These are phyloP conservation scores for Oryza nivara DNA, from an alignment of 176 grass and related monocot genomes.

Conservation along the genomic window DNA sequence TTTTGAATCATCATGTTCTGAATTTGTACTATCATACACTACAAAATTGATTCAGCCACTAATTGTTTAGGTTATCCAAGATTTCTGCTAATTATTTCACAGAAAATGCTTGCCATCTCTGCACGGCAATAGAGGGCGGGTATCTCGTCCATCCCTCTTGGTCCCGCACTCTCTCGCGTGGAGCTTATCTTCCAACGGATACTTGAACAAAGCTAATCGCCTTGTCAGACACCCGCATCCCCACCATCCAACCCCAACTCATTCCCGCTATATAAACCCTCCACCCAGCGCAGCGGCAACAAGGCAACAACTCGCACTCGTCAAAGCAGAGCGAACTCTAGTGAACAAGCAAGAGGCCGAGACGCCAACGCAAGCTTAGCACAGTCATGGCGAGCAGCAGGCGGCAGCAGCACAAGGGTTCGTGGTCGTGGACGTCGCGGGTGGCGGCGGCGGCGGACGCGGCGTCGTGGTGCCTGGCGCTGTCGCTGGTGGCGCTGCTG, in stretches of 20 bases:
- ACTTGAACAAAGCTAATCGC: conserved; percentile 9
- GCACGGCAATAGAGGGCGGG: background rate
- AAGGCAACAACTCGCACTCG: background rate
- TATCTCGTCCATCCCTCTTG: background rate
- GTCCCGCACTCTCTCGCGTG: background rate
- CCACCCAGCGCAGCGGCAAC: background rate
- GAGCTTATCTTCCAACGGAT: conserved; percentile 51
- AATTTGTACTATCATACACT: background rate
- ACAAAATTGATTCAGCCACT: background rate
- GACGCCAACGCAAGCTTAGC: background rate
- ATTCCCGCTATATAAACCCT: background rate
- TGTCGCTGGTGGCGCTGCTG: conserved; percentile 62
- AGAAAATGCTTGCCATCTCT: conserved; percentile 30
- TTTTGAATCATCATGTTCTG: background rate
- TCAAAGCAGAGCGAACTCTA: background rate
- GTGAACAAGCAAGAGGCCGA: background rate
- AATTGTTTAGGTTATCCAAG: background rate
- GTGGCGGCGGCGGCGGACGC: conserved; percentile 49
- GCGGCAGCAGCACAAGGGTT: background rate
- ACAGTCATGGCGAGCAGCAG: conserved; percentile 15
- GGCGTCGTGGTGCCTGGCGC: conserved; percentile 64
- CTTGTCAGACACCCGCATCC: background rate
- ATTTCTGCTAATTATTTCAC: background rate
- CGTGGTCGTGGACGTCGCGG: background rate
- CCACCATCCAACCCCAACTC: background rate